Conservation (phyloP, 2,329 filamentous ascomycete genomes). For the Pestalotiopsis sp. region DNA sequence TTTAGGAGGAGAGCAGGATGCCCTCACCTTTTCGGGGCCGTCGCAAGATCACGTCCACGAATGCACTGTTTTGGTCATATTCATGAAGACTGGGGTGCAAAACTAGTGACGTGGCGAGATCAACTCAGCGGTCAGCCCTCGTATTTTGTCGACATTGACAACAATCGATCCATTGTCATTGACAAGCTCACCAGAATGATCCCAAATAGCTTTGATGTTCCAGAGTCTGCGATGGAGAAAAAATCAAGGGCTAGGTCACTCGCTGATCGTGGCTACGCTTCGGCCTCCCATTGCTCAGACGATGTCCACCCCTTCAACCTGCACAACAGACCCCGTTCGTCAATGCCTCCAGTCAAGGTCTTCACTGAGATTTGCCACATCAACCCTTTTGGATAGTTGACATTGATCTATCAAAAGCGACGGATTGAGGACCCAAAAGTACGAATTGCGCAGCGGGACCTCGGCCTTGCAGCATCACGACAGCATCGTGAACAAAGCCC, state of each 20-base stretch:
- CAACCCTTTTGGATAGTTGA: conserved; percentile 4
- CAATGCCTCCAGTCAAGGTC: conserved; percentile 53
- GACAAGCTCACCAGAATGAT: conserved; percentile 33
- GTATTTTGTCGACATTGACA: conserved; percentile 47
- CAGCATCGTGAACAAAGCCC: no score
- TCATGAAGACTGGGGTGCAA: conserved; percentile 61
- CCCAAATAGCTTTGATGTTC: conserved; percentile 22
- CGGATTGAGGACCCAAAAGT: background rate
- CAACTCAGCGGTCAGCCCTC: conserved; percentile 28
- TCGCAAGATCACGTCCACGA: conserved; percentile 43
- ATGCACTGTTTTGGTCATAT: conserved; percentile 63
- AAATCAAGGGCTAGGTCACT: conserved; percentile 19
- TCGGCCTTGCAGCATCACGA: no score
- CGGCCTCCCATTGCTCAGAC: conserved; percentile 42
- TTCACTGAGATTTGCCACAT: background rate
- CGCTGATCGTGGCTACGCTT: conserved; percentile 29
- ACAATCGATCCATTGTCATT: conserved; percentile 37
- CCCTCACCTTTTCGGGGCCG: conserved; percentile 44
- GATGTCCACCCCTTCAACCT: conserved; percentile 30
- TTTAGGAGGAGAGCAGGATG: conserved; percentile 42
- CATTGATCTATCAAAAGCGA: background rate
- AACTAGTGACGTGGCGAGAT: conserved; percentile 52
- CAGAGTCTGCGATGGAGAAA: conserved; percentile 16
- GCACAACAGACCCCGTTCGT: conserved; percentile 60
- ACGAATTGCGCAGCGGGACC: no score